Evolutionary conservation across 2,329 filamentous ascomycete species (phyloP).

Genomic region (Fusarium pseudoanthophilum): DNA sequence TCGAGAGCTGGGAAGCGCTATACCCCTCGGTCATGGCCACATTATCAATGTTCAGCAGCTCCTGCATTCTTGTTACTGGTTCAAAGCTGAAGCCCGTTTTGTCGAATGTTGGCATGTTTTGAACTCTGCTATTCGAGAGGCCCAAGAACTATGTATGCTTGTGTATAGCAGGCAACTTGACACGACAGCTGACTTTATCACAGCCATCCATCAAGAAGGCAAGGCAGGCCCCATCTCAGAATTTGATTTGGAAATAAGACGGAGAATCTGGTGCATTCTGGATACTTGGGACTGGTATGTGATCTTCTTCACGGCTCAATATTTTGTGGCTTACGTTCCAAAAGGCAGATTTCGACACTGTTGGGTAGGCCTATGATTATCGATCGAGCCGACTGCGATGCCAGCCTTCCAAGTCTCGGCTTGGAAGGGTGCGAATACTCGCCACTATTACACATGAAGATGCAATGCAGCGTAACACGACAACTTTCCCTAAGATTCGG

Average conservation of each 20-base stretch:
- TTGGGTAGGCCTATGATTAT: constrained; percentile 50
- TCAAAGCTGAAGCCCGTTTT: constrained; percentile 51
- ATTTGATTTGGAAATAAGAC: constrained; percentile 51
- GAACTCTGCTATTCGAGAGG: constrained; percentile 50
- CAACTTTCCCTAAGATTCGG: constrained; percentile 48
- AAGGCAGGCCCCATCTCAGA: constrained; percentile 43
- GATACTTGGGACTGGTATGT: constrained; percentile 54
- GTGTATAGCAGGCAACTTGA: too few species aligned
- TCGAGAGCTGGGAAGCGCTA: constrained; percentile 47
- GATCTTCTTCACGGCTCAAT: not conserved
- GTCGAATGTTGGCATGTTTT: constrained; percentile 53
- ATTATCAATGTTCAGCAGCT: constrained; percentile 50
- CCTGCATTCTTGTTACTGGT: constrained; percentile 53
- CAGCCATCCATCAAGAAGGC: constrained; percentile 49
- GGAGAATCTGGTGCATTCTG: constrained; percentile 52
- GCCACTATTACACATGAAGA: constrained; percentile 51
- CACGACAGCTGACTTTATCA: constrained; percentile 1
- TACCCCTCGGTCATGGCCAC: constrained; percentile 49
- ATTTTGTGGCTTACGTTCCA: not conserved
- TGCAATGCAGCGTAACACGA: constrained; percentile 50
- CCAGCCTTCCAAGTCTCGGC: constrained; percentile 47
- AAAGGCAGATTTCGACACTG: constrained; percentile 51
- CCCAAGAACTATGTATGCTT: constrained; percentile 49
- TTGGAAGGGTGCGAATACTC: constrained; percentile 48
- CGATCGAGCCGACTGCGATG: constrained; percentile 49